These are phyloP conservation scores for Inga laurina DNA, from an alignment of 306 rosid species.

Conservation along the genomic window DNA sequence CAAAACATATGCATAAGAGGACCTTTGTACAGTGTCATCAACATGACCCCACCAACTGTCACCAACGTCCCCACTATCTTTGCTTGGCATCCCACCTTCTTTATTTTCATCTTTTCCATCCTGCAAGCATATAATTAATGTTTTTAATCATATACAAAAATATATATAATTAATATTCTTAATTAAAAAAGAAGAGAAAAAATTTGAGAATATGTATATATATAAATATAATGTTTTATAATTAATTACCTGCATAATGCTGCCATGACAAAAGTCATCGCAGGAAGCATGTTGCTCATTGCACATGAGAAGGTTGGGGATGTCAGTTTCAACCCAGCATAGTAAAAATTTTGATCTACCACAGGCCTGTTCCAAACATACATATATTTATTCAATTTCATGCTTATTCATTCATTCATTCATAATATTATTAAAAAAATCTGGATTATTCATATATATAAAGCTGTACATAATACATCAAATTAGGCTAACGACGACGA, in stretches of 20 bases:
- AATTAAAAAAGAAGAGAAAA: too few species aligned
- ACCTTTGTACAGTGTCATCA: conserved; percentile 92
- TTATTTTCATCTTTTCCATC: conserved; percentile 85
- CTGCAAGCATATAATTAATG: conserved; percentile 21
- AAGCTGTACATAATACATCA: not conserved
- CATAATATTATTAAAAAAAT: too few species aligned
- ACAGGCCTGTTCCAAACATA: conserved; percentile 59
- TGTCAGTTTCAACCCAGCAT: conserved; percentile 85
- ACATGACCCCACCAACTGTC: conserved; percentile 90
- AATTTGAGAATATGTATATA: too few species aligned
- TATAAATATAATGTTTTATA: too few species aligned
- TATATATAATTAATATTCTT: not conserved
- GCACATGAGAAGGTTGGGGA: conserved; percentile 95
- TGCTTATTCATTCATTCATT: not conserved
- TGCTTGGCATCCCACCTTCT: conserved; percentile 78
- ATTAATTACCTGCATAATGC: conserved; percentile 62
- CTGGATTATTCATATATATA: not conserved
- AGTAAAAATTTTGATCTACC: conserved; percentile 92
- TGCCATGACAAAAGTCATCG: conserved; percentile 97
- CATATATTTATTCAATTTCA: conserved; percentile 7
- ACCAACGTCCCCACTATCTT: conserved; percentile 79
- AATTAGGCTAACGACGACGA: not conserved
- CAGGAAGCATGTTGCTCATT: conserved; percentile 96
- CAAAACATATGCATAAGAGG: conserved; percentile 70
- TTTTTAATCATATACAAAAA: not conserved